Evolutionary conservation across 2,329 filamentous ascomycete genomes (phyloP).

Genomic region (Pseudogymnoascus sp.): DNA sequence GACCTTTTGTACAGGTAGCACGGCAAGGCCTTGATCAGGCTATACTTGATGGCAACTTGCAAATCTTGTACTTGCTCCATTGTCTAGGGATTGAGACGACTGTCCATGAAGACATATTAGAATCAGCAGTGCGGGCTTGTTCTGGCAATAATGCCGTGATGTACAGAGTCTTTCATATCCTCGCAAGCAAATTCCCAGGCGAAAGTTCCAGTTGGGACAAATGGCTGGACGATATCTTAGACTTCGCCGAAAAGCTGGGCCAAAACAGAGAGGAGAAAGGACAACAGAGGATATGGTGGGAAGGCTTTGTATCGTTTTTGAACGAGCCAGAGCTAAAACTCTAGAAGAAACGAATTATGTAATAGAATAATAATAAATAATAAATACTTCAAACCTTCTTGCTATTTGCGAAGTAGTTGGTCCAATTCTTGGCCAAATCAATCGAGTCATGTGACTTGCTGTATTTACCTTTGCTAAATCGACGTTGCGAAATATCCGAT

Average conservation of each 20-base stretch:
- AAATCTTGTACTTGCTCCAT: slow-evolving; percentile 6
- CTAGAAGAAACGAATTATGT: neutral
- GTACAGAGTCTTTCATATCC: neutral
- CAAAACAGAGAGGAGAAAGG: neutral
- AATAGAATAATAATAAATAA: neutral
- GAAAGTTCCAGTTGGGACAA: neutral
- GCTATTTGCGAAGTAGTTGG: neutral
- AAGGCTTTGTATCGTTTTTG: neutral
- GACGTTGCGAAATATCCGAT: slow-evolving; percentile 1
- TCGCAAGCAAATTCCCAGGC: neutral
- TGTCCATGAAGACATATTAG: slow-evolving; percentile 3
- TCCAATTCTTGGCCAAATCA: neutral
- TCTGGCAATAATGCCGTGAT: neutral
- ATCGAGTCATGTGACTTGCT: neutral
- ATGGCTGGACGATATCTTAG: slow-evolving; percentile 1
- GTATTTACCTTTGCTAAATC: neutral
- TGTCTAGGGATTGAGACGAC: slow-evolving; percentile 7
- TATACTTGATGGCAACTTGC: slow-evolving; percentile 9
- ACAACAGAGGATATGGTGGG: neutral
- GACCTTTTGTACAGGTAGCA: neutral
- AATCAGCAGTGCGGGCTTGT: neutral
- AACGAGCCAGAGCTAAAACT: slow-evolving; percentile 1
- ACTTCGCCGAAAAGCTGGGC: neutral
- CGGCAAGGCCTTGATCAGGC: slow-evolving; percentile 5
- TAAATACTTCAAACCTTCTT: neutral